Base-by-base conservation (phyloP, 257 asterid species). In the Jacaranda mimosifolia region DNA sequence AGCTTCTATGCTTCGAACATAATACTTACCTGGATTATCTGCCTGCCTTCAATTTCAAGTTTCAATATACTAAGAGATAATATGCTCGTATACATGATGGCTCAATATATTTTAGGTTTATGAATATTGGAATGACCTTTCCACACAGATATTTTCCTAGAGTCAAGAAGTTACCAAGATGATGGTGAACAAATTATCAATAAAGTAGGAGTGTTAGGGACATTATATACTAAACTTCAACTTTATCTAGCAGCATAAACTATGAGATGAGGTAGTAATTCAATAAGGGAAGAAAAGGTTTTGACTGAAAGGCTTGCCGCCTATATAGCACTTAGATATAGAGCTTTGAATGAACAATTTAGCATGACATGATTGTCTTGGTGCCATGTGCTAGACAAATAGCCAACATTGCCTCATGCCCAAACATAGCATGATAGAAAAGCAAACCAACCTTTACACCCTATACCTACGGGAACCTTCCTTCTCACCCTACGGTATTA, bases 1-100 rank as follows among this genome's bases (percentile, higher is more conserved):
- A 95, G 21, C 83, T 76, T 70, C 71, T 17, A 14, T 63, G 68
- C 12, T 9, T 19, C 38, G 78, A 36, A 21, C 46, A 13, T 53
- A 21, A 57, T 73, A 40, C 42, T 58, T 69, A 38, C 19, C 70
- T 19, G 7, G 55, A 48, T 55, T 7, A 14, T 14, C 3, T 73
- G 60, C 26, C 26, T 52, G 32, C 19, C 40, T 0, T 79, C 69
- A 51, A 15, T 48, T 11, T 18, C 26, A 40, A 63, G 46, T 26
- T 5, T 42, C 6, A 5, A 9, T 39, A 1, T 5, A n/a, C 14
- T 70, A 4, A 35, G 8, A 10, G 17, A 71, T 4, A 17, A n/a
- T 9, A 32, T 21, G 66, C 18, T 40, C 5, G 36, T 15, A 0
- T 40, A n/a, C n/a, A 5, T n/a, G 21, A 4, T 42, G 38, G 6